These are phyloP conservation scores for Dendryphion nanum DNA, from an alignment of 2,329 filamentous ascomycete species.

Conservation along the genomic window DNA sequence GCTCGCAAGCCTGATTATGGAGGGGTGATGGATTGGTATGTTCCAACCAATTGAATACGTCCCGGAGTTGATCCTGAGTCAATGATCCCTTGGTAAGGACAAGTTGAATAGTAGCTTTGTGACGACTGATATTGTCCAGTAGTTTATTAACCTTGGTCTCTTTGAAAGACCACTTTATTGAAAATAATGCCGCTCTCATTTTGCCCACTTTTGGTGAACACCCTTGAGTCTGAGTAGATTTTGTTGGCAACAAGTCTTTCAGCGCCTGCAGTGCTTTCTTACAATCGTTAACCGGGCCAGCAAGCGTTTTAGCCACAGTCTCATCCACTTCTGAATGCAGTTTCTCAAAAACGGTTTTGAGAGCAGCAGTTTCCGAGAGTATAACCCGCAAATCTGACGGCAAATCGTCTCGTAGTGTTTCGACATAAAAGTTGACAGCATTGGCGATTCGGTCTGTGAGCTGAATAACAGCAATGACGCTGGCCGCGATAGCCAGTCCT, in stretches of 20 bases:
- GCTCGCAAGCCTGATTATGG: constrained; percentile 2
- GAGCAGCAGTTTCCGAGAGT: constrained; percentile 2
- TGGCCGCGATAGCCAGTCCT: constrained; percentile 4
- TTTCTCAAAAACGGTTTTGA: constrained; percentile 6
- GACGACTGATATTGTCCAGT: constrained; percentile 4
- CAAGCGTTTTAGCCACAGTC: neutral
- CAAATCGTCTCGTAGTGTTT: constrained; percentile 1
- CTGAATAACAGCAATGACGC: constrained; percentile 6
- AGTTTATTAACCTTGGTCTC: constrained; percentile 5
- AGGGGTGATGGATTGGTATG: constrained; percentile 6
- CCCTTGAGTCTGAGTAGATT: neutral
- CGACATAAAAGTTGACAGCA: constrained; percentile 6
- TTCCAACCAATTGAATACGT: constrained; percentile 7
- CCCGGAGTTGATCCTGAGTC: neutral
- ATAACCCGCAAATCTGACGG: constrained; percentile 6
- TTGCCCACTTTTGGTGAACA: constrained; percentile 2
- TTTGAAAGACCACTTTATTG: constrained; percentile 6
- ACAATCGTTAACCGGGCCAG: too few species aligned
- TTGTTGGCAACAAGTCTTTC: constrained; percentile 4
- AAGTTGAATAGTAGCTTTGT: constrained; percentile 7
- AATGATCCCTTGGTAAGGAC: constrained; percentile 2
- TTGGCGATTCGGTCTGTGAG: constrained; percentile 2
- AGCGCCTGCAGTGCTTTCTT: neutral
- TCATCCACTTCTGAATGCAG: constrained; percentile 2
- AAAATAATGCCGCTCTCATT: constrained; percentile 1